phyloP scores from a whole-genome alignment of 2,329 filamentous ascomycete species.

The Colletotrichum paranaense region DNA sequence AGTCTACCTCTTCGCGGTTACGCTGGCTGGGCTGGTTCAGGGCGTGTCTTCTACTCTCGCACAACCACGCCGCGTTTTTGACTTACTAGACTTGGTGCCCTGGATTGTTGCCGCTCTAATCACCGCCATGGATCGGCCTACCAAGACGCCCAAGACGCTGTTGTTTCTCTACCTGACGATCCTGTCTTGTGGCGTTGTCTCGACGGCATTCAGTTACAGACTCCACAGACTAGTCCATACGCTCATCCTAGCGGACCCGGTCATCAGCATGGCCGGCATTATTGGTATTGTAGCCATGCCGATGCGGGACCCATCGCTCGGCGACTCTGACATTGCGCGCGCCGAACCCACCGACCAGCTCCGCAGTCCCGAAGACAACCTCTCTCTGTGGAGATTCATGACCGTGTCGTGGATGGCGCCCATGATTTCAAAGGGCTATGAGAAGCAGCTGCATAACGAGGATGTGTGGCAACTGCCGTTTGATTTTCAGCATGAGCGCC shows the following conservation, averaged over 20 bases:
- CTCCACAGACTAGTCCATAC: conserved; percentile 37
- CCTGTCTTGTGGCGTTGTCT: conserved; percentile 44
- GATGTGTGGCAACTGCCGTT: conserved; percentile 86
- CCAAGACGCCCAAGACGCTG: conserved; percentile 53
- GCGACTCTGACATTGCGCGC: conserved; percentile 67
- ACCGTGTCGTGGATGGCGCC: conserved; percentile 85
- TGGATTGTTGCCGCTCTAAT: conserved; percentile 53
- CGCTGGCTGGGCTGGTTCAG: conserved; percentile 47
- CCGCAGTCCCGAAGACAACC: conserved; percentile 82
- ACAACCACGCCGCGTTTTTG: conserved; percentile 40
- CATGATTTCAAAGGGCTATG: conserved; percentile 73
- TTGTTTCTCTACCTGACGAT: conserved; percentile 52
- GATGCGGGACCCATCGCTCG: conserved; percentile 68
- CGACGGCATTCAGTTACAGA: conserved; percentile 42
- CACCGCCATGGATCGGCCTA: conserved; percentile 51
- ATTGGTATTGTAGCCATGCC: conserved; percentile 71
- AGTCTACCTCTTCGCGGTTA: conserved; percentile 46
- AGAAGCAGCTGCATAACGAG: conserved; percentile 76
- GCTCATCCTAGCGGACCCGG: conserved; percentile 39
- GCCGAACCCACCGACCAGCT: conserved; percentile 68
- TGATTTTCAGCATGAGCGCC: conserved; percentile 82
- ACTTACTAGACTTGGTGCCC: conserved; percentile 50
- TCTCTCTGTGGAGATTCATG: conserved; percentile 87
- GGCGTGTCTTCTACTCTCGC: conserved; percentile 45
- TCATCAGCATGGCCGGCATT: conserved; percentile 41